A percentile compares a stretch with the other conserved stretches of the same genome.
Evolutionary conservation across 345 rosid species (phyloP).

Genomic region (Fremontodendron californicum): DNA sequence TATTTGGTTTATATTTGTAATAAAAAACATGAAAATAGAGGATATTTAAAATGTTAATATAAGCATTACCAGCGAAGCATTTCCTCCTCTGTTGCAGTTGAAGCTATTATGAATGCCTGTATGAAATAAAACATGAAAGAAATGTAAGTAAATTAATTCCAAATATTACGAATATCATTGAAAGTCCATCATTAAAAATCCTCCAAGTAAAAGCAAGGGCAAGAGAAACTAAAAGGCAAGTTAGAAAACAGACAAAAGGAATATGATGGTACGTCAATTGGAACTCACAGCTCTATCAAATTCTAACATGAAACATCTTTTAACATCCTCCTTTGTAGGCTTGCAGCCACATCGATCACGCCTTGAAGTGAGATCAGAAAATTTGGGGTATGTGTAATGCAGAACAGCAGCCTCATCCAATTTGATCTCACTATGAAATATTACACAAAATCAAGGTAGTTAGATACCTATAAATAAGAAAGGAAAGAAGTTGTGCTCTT

Average conservation of each 20-base stretch:
- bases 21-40: neutral
- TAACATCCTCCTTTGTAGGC: constrained; percentile 89
- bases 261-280: neutral
- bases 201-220: neutral
- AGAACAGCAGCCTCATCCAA: constrained; percentile 88
- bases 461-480: constrained; percentile 2
- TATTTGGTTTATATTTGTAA: constrained; percentile 7
- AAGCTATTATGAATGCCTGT: constrained; percentile 98
- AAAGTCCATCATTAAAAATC: neutral
- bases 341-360: constrained; percentile 98
- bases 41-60: constrained; percentile 5
- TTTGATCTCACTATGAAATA: constrained; percentile 57
- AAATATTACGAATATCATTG: neutral
- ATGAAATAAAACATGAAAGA: constrained; percentile 23
- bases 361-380: constrained; percentile 94
- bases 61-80: constrained; percentile 78
- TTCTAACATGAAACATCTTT: constrained; percentile 93
- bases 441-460: constrained; percentile 5
- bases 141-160: constrained; percentile 14
- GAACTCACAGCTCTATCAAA: constrained; percentile 89
- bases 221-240: neutral
- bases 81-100: constrained; percentile 89
- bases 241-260: neutral
- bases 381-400: constrained; percentile 79
- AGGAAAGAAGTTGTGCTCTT: neutral